Evolutionary conservation across 116 monocot species (phyloP).

Genomic region (Cymodocea nodosa): DNA sequence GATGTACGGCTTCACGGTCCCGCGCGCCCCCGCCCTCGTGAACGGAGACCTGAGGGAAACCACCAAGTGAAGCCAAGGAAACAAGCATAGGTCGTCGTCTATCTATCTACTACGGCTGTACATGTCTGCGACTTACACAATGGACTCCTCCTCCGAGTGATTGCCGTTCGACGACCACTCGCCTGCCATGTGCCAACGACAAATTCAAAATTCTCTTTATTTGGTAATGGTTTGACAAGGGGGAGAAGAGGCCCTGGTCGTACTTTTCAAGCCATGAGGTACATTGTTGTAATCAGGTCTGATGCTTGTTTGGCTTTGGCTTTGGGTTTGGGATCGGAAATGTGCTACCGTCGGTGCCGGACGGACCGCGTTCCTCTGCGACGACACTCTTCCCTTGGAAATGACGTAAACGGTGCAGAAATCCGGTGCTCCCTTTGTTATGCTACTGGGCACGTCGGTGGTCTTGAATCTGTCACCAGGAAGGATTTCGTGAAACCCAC

Average conservation of each 20-base stretch:
- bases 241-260: not conserved
- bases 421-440: slow-evolving; percentile 29
- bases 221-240: not conserved
- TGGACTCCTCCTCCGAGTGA: not conserved
- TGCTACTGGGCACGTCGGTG: slow-evolving; percentile 23
- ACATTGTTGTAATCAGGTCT: not conserved
- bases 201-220: not conserved
- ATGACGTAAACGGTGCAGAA: slow-evolving; percentile 34
- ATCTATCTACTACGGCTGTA: too few species aligned
- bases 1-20: slow-evolving; percentile 11
- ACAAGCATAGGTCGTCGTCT: too few species aligned
- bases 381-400: slow-evolving; percentile 33
- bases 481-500: not conserved
- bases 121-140: not conserved
- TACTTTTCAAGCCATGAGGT: not conserved
- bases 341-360: slow-evolving; percentile 18
- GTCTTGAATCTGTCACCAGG: slow-evolving; percentile 43
- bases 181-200: not conserved
- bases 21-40: slow-evolving; percentile 8
- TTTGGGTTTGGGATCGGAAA: slow-evolving; percentile 20
- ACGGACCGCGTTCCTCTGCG: slow-evolving; percentile 31
- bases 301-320: slow-evolving; percentile 8
- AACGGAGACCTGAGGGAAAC: slow-evolving; percentile 43
- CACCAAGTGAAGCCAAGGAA: too few species aligned
- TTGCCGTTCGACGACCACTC: not conserved